A percentile compares a stretch with the other conserved stretches of the same genome.
Conservation (phyloP, 2,329 filamentous ascomycete species). For the Trichoderma endophyticum region DNA sequence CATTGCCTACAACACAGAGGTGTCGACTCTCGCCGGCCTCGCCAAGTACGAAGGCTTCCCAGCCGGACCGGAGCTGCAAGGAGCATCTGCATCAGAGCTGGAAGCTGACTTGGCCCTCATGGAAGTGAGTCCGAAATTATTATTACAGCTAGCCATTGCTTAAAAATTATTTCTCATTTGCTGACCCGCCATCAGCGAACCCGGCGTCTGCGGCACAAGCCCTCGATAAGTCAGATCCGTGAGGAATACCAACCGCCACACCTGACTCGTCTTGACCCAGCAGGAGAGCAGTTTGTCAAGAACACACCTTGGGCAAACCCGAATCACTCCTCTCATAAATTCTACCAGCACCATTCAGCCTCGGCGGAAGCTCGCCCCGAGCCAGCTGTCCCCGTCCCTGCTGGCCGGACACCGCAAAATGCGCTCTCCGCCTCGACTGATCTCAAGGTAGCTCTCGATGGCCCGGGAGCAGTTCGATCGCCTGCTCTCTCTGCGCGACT, state of each 20-base stretch:
- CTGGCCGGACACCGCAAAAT: slow-evolving; percentile 26
- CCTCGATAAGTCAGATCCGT: slow-evolving; percentile 38
- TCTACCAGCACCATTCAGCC: slow-evolving; percentile 38
- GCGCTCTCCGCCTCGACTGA: slow-evolving; percentile 22
- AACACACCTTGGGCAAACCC: slow-evolving; percentile 92
- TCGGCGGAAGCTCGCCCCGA: slow-evolving; percentile 21
- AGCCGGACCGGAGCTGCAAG: slow-evolving; percentile 79
- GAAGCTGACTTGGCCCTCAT: slow-evolving; percentile 89
- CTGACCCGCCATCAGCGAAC: slow-evolving; percentile 32
- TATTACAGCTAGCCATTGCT: not conserved
- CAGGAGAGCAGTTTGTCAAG: slow-evolving; percentile 83
- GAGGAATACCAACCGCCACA: slow-evolving; percentile 49
- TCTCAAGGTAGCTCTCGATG: slow-evolving; percentile 27
- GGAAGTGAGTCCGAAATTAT: slow-evolving; percentile 55
- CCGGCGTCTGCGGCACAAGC: slow-evolving; percentile 36
- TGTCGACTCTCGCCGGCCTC: slow-evolving; percentile 83
- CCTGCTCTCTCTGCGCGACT: slow-evolving; percentile 27
- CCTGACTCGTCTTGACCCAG: slow-evolving; percentile 56
- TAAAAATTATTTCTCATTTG: not conserved
- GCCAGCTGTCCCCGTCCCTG: slow-evolving; percentile 14
- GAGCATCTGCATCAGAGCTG: slow-evolving; percentile 68
- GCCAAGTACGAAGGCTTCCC: slow-evolving; percentile 97
- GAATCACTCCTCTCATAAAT: slow-evolving; percentile 68
- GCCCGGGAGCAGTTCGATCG: slow-evolving; percentile 26
- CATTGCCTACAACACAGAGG: slow-evolving; percentile 89